A percentile compares a stretch with the other conserved stretches of the same genome.
Conservation (phyloP, 139 green algal genomes). For the Volvox reticuliferus region DNA sequence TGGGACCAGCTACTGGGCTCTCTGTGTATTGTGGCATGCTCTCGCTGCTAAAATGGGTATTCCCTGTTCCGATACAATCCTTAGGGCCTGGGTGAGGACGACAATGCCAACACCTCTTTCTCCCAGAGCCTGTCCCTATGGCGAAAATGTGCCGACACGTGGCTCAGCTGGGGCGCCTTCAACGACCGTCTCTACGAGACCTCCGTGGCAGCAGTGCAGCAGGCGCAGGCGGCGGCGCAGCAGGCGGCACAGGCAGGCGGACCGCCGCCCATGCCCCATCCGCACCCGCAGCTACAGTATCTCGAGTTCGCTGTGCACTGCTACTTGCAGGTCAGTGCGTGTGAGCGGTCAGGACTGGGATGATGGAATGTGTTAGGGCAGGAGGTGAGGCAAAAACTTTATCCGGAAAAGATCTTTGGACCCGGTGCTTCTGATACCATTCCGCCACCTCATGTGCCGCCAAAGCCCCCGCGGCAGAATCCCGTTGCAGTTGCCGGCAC, state of each 20-base stretch:
- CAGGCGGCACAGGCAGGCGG: slow-evolving; percentile 1
- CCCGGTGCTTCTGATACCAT: too few relatives aligned
- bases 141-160: slow-evolving; percentile 83
- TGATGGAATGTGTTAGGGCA: neutral
- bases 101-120: slow-evolving; percentile 79
- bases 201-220: neutral
- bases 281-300: slow-evolving; percentile 53
- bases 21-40: too few relatives aligned
- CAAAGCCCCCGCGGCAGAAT: too few relatives aligned
- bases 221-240: slow-evolving; percentile 12
- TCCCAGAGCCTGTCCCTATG: slow-evolving; percentile 87
- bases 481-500: too few relatives aligned
- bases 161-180: slow-evolving; percentile 92
- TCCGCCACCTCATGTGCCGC: too few relatives aligned
- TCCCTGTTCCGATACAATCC: too few relatives aligned
- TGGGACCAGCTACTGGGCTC: too few relatives aligned
- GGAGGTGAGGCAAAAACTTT: too few relatives aligned
- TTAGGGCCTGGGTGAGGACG: slow-evolving; percentile 58
- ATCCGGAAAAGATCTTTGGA: too few relatives aligned
- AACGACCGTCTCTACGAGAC: slow-evolving; percentile 86
- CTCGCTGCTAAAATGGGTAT: too few relatives aligned
- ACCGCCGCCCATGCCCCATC: neutral
- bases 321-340: slow-evolving; percentile 77
- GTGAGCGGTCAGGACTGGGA: neutral
- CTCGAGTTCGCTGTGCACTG: slow-evolving; percentile 90